A percentile compares a stretch with the other conserved stretches of the same genome.
Conservation (phyloP, 306 rosid species). For the Cucumis sativus region Cucumber_9930_V3 NC_026658.2:4387501-4388000, state of each 20-base stretch:
- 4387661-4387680: not conserved
- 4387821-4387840: conserved; percentile 75
- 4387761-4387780: conserved; percentile 42
- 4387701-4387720: conserved; percentile 23
- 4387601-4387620: conserved; percentile 57
- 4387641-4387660: conserved; percentile 20
- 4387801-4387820: conserved; percentile 44
- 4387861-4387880: conserved; percentile 99
- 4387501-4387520: conserved; percentile 73
- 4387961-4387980: conserved; percentile 17
- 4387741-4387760: conserved; percentile 21
- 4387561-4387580: conserved; percentile 78
- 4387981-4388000: conserved; percentile 17
- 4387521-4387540: conserved; percentile 68
- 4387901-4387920: conserved; percentile 15
- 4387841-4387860: conserved; percentile 77
- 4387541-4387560: conserved; percentile 61
- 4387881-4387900: conserved; percentile 43
- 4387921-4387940: conserved; percentile 25
- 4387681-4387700: conserved; percentile 21
- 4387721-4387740: conserved; percentile 61
- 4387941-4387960: conserved; percentile 29
- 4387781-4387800: conserved; percentile 8
- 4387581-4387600: conserved; percentile 89
- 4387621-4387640: conserved; percentile 53